These are phyloP conservation scores for Ailanthus altissimus DNA, from an alignment of 345 rosid genomes.

Conservation along the genomic window DNA sequence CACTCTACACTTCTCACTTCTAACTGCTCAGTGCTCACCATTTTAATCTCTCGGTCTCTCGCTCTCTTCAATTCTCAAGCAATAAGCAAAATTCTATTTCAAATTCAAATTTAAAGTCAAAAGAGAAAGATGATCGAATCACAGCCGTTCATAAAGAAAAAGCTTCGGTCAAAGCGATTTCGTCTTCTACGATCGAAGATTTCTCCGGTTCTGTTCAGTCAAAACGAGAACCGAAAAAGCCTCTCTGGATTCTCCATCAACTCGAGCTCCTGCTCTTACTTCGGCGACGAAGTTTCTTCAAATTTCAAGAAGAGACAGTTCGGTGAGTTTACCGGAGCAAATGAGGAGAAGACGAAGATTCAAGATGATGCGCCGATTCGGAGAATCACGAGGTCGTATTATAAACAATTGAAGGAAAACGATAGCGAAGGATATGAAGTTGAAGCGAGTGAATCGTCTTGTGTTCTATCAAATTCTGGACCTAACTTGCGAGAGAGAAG, in stretches of 20 bases:
- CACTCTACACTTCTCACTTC: background rate
- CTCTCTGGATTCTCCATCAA: constrained; percentile 37
- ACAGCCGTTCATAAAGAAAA: constrained; percentile 38
- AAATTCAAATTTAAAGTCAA: constrained; percentile 14
- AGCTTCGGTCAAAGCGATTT: constrained; percentile 54
- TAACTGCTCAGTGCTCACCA: too few species aligned
- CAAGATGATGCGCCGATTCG: constrained; percentile 35
- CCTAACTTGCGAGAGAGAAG: constrained; percentile 28
- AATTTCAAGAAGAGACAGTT: constrained; percentile 41
- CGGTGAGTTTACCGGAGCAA: constrained; percentile 28
- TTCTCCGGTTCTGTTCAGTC: constrained; percentile 35
- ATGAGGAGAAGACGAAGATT: constrained; percentile 22
- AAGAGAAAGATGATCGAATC: constrained; percentile 25
- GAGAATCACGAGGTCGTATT: constrained; percentile 55
- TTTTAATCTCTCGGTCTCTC: background rate
- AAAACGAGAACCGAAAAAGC: constrained; percentile 22
- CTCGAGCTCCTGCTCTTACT: constrained; percentile 41
- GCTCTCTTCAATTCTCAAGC: constrained; percentile 22
- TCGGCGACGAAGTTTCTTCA: constrained; percentile 47
- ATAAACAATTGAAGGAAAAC: constrained; percentile 32
- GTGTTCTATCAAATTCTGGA: constrained; percentile 45
- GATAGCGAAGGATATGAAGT: constrained; percentile 34
- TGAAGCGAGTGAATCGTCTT: constrained; percentile 63
- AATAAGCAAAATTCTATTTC: constrained; percentile 25
- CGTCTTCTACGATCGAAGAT: constrained; percentile 48